These are phyloP conservation scores for Phytophthora sojae DNA, from an alignment of 352 stramenopile species.

Conservation along the genomic window DNA sequence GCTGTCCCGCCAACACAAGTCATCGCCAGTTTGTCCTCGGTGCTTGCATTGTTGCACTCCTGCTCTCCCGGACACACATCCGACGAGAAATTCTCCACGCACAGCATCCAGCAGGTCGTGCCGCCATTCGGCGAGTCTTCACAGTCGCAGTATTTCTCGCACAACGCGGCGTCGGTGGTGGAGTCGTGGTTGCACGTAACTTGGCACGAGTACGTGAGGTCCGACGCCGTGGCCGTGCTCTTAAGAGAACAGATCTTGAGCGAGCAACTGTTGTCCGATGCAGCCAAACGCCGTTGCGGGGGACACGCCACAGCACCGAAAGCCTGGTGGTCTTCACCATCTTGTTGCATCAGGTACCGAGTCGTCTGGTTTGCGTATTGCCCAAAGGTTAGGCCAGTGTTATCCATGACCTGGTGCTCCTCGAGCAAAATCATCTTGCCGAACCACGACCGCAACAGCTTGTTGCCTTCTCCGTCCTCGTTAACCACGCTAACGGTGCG, in stretches of 20 bases:
- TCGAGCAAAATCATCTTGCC: constrained; percentile 72
- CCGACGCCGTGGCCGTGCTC: constrained; percentile 29
- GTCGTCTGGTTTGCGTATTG: constrained; percentile 66
- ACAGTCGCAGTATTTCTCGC: constrained; percentile 55
- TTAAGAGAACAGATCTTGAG: constrained; percentile 55
- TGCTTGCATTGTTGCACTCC: constrained; percentile 50
- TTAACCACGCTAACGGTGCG: constrained; percentile 50
- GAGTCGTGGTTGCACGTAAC: constrained; percentile 69
- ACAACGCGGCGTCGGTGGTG: constrained; percentile 40
- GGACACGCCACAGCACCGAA: constrained; percentile 61
- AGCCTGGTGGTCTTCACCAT: constrained; percentile 30
- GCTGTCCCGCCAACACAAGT: constrained; percentile 41
- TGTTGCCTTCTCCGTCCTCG: constrained; percentile 38
- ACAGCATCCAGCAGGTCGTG: constrained; percentile 69
- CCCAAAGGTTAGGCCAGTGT: constrained; percentile 61
- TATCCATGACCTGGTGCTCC: constrained; percentile 54
- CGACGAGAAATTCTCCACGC: constrained; percentile 53
- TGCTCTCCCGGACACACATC: constrained; percentile 57
- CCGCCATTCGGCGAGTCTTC: constrained; percentile 32
- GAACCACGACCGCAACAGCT: constrained; percentile 69
- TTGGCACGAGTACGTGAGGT: constrained; percentile 54
- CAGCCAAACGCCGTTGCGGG: constrained; percentile 47
- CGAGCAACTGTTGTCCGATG: constrained; percentile 59
- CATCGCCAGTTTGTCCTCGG: constrained; percentile 54
- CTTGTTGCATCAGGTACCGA: constrained; percentile 55